Percentiles rank a stretch among this genome's conserved stretches.
Conservation (phyloP, 257 asterid species). For the Fraxinus americana region DNA sequence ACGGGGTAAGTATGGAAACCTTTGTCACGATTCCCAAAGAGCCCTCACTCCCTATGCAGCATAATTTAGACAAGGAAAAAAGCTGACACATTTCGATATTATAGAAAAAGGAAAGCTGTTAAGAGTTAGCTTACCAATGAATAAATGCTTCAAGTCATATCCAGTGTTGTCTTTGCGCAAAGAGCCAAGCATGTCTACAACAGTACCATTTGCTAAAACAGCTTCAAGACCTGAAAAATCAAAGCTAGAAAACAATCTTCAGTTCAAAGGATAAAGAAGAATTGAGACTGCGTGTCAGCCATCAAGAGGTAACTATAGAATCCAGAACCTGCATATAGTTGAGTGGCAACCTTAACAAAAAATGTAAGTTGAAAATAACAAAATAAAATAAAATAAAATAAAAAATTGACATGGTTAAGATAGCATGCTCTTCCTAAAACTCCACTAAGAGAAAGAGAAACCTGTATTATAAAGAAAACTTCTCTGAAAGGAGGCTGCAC, state of each 20-base stretch:
- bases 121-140: constrained; percentile 63
- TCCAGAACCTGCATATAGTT: not conserved
- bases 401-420: not conserved
- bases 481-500: not conserved
- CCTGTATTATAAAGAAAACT: not conserved
- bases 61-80: constrained; percentile 24
- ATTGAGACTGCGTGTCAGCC: not conserved
- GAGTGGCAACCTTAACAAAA: not conserved
- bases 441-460: not conserved
- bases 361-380: not conserved
- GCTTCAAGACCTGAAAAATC: constrained; percentile 87
- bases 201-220: constrained; percentile 92
- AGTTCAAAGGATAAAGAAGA: constrained; percentile 10
- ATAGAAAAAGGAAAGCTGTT: constrained; percentile 21
- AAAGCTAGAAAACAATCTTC: constrained; percentile 8
- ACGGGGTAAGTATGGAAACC: constrained; percentile 94
- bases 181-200: constrained; percentile 94
- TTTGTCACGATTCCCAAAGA: constrained; percentile 92
- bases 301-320: not conserved
- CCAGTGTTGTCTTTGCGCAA: constrained; percentile 97
- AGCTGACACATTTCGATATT: constrained; percentile 23
- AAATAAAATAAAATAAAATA: not conserved
- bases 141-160: constrained; percentile 95
- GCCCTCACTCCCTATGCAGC: constrained; percentile 89
- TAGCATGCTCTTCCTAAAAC: not conserved